Evolutionary conservation across 441 rosid species (phyloP).

Genomic region (Pelargonium myrrhifolium): DNA sequence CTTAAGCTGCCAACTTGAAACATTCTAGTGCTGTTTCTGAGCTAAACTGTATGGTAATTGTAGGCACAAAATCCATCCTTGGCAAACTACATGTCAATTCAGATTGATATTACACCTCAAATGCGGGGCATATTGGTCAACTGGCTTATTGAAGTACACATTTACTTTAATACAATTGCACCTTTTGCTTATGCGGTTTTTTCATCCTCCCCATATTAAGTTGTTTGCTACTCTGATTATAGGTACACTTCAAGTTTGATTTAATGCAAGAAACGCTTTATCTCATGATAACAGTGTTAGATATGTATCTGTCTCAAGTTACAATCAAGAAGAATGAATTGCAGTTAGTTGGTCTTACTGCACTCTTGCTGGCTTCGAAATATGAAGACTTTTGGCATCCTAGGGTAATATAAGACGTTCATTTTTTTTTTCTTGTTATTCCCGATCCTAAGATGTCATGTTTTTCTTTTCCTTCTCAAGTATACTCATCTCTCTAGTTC

Average conservation of each 20-base stretch:
- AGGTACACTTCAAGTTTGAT: slow-evolving; percentile 84
- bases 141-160: slow-evolving; percentile 83
- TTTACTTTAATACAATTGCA: slow-evolving; percentile 8
- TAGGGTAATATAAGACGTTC: slow-evolving; percentile 38
- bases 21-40: too few species aligned
- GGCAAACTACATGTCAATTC: slow-evolving; percentile 55
- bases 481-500: slow-evolving; percentile 6
- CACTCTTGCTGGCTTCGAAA: slow-evolving; percentile 79
- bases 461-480: background rate
- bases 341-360: slow-evolving; percentile 87
- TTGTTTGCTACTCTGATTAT: slow-evolving; percentile 20
- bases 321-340: slow-evolving; percentile 58
- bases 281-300: slow-evolving; percentile 64
- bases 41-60: slow-evolving; percentile 21
- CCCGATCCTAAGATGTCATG: background rate
- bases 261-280: slow-evolving; percentile 83
- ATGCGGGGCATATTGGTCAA: slow-evolving; percentile 87
- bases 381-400: slow-evolving; percentile 97
- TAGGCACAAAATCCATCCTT: slow-evolving; percentile 51
- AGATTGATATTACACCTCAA: slow-evolving; percentile 50
- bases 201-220: background rate
- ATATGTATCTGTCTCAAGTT: slow-evolving; percentile 73
- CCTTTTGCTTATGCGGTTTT: background rate
- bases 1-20: background rate
- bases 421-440: background rate